These are phyloP conservation scores for Hypoxylon subgilvum DNA, from an alignment of 495 filamentous ascomycete genomes.

Conservation along the genomic window DNA sequence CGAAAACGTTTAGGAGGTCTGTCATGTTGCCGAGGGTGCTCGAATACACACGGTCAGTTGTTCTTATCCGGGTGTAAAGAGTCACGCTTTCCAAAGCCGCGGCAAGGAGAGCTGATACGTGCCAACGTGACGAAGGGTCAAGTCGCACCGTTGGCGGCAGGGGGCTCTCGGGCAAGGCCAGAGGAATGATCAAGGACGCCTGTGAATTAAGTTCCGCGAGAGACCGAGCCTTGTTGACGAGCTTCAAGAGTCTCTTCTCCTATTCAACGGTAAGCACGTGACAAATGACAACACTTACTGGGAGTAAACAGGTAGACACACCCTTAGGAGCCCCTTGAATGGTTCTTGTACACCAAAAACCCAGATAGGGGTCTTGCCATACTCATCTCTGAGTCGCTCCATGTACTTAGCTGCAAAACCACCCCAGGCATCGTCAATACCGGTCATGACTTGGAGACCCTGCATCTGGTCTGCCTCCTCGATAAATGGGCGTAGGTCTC, in stretches of 20 bases:
- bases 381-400: conserved; percentile 85
- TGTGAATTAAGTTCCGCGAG: conserved; percentile 69
- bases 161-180: conserved; percentile 64
- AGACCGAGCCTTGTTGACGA: conserved; percentile 73
- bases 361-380: conserved; percentile 83
- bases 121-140: conserved; percentile 75
- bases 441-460: conserved; percentile 79
- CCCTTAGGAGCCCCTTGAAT: conserved; percentile 59
- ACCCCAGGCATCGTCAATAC: conserved; percentile 90
- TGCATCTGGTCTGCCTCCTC: conserved; percentile 96
- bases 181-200: conserved; percentile 79
- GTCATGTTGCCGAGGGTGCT: conserved; percentile 68
- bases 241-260: conserved; percentile 56
- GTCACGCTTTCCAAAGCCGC: conserved; percentile 80
- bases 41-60: conserved; percentile 49
- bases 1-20: conserved; percentile 73
- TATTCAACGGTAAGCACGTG: conserved; percentile 51
- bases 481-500: conserved; percentile 82
- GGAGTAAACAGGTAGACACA: conserved; percentile 39
- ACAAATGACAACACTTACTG: background rate
- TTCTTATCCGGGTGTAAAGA: conserved; percentile 74
- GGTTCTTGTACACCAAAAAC: conserved; percentile 80
- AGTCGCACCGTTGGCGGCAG: conserved; percentile 68
- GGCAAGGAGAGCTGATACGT: conserved; percentile 77
- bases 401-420: conserved; percentile 82